These are phyloP conservation scores for Kwoniella sp. DNA, from an alignment of 768 basidiomycete genomes.

Conservation along the genomic window DNA sequence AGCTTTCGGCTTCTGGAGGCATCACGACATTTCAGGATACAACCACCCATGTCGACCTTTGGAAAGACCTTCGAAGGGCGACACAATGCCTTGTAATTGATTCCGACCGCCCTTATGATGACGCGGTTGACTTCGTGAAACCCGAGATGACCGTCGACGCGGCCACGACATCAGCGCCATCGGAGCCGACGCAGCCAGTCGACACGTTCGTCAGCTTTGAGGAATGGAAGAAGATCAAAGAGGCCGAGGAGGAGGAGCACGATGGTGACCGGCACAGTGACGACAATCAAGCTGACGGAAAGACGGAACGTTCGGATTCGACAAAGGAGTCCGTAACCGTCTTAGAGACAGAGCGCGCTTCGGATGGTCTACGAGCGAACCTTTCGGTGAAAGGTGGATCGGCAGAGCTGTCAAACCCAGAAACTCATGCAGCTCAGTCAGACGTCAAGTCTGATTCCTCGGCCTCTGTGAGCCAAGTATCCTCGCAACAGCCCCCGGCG, in stretches of 20 bases:
- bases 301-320: neutral
- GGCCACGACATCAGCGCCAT: slow-evolving; percentile 4
- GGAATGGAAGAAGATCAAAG: slow-evolving; percentile 48
- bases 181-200: slow-evolving; percentile 8
- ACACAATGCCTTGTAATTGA: slow-evolving; percentile 6
- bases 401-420: neutral
- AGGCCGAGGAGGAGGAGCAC: slow-evolving; percentile 37
- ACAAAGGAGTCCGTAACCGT: neutral
- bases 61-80: slow-evolving; percentile 17
- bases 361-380: neutral
- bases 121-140: neutral
- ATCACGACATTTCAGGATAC: neutral
- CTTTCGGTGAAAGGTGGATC: neutral
- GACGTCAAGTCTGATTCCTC: neutral
- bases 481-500: slow-evolving; percentile 11
- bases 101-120: neutral
- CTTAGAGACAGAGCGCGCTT: neutral
- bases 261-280: slow-evolving; percentile 23
- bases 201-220: slow-evolving; percentile 45
- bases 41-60: slow-evolving; percentile 6
- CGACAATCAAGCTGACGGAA: neutral
- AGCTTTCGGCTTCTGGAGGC: neutral
- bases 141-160: neutral
- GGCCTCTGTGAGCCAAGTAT: neutral
- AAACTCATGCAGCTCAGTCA: neutral